Base-by-base conservation (phyloP, 2,329 filamentous ascomycete species). In the Zymoseptoria pseudotritici region DNA sequence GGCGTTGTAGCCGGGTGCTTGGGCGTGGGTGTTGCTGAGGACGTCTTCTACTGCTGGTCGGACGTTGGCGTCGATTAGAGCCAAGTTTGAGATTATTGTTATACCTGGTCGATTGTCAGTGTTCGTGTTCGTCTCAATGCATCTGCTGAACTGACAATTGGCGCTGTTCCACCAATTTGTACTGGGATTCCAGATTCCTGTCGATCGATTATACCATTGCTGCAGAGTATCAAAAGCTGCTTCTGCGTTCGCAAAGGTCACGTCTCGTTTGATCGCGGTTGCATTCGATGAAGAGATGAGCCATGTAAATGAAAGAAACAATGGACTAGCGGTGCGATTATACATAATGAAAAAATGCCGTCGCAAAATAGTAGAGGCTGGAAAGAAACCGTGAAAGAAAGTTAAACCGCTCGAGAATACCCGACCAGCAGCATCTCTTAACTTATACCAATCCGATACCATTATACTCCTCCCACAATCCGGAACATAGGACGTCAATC, bases 121-220 rank as follows among this genome's bases (percentile, higher is more conserved):
- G 2, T 17, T 52, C n/a, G 21, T 19, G 9, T 2, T 26, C 49
- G 17, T 20, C 13, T 17, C 2, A 13, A n/a, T 2, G 42, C 7
- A 11, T n/a, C 2, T 17, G 5, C 17, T 13, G 11, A 13, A 54
- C 61, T 20, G 55, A 65, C 68, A 71, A 53, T 72, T 71, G 21
- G 70, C 70, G 50, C 60, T 65, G 57, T 72, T 71, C 70, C 70
- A 72, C 70, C 70, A 71, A 36, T 65, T 66, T 17, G 69, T 70
- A 3, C 59, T 65, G 8, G 69, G 69, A 13, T 69, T 69, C 69
- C 69, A 72, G 1, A 73, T 61, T 6, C 71, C 71, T 17, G 61
- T 71, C 0, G 60, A 65, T 42, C 69, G 54, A 19, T 73, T 68
- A 58, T 73, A 73, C 66, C 67, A 72, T 52, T 63, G 55, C 60